A percentile compares a stretch with the other conserved stretches of the same genome.
Conservation (phyloP, 192 early-diverging fungal genomes). For the Mortierella antarctica region DNA sequence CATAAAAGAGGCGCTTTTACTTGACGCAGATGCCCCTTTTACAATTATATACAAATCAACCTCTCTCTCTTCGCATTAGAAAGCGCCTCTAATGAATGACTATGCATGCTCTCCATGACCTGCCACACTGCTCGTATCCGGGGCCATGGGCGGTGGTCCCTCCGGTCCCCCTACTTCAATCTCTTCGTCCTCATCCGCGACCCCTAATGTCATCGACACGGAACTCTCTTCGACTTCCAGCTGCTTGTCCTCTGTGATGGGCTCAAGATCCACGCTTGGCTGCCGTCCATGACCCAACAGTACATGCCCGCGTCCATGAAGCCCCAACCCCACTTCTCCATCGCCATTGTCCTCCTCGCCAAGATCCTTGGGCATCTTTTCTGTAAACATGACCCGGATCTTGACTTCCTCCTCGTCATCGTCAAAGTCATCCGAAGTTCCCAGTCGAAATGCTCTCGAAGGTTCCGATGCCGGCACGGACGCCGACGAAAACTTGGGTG, state of each 20-base stretch:
- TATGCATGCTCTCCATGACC: too few relatives aligned
- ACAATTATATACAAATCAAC: too few relatives aligned
- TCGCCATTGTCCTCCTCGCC: slow-evolving; percentile 28
- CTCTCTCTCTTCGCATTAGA: too few relatives aligned
- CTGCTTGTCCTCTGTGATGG: slow-evolving; percentile 29
- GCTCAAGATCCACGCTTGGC: slow-evolving; percentile 22
- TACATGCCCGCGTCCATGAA: slow-evolving; percentile 3
- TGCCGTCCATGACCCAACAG: slow-evolving; percentile 11
- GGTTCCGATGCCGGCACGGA: not conserved
- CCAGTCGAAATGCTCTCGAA: not conserved
- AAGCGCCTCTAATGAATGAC: too few relatives aligned
- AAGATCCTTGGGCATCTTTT: slow-evolving; percentile 47
- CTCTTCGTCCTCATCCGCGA: slow-evolving; percentile 6
- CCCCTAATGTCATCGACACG: not conserved
- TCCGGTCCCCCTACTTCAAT: not conserved
- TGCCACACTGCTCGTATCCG: too few relatives aligned
- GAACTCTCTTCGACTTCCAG: slow-evolving; percentile 8
- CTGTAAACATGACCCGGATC: slow-evolving; percentile 40
- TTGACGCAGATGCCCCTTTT: too few relatives aligned
- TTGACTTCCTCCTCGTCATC: slow-evolving; percentile 18
- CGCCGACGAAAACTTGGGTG: not conserved
- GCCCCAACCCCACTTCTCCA: not conserved
- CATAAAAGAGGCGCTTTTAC: too few relatives aligned
- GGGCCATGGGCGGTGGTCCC: not conserved
- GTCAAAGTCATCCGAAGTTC: not conserved